A percentile compares a stretch with the other conserved stretches of the same genome.
Evolutionary conservation across 2,329 filamentous ascomycete genomes (phyloP).

Genomic region (Diaporthe aspalathi): DNA sequence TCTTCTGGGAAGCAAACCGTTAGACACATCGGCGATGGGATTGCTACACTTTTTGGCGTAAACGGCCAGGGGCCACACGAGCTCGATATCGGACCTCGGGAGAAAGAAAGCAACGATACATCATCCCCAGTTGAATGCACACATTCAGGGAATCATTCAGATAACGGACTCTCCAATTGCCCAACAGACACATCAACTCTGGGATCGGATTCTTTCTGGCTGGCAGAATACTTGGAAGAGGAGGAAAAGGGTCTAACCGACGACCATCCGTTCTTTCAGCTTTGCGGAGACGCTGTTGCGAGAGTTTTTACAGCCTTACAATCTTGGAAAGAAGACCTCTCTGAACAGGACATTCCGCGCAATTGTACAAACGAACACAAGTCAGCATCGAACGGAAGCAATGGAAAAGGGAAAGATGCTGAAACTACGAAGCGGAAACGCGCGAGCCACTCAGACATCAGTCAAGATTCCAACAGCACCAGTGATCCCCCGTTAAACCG

Average conservation of each 20-base stretch:
- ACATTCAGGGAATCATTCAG: not conserved
- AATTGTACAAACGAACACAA: not conserved
- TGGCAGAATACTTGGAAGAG: not conserved
- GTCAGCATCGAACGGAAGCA: not conserved
- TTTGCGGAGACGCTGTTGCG: not conserved
- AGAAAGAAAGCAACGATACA: too few species aligned
- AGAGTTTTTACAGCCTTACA: not conserved
- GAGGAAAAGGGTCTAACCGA: not conserved
- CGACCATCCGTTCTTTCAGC: not conserved
- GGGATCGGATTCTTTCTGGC: not conserved
- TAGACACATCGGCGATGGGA: too few species aligned
- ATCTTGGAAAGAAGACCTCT: not conserved
- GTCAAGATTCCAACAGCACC: accelerated
- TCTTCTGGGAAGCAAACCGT: too few species aligned
- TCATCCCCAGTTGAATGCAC: too few species aligned
- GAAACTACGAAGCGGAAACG: not conserved
- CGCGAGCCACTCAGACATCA: not conserved
- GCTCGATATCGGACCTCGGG: too few species aligned
- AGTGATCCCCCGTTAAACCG: not conserved
- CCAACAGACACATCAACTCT: not conserved
- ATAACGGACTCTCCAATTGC: too few species aligned
- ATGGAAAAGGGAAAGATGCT: not conserved
- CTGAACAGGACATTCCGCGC: not conserved
- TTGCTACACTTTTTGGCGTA: too few species aligned
- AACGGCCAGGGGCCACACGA: too few species aligned